Conservation (phyloP, 2,329 filamentous ascomycete genomes). For the Stemphylium beticola region DNA sequence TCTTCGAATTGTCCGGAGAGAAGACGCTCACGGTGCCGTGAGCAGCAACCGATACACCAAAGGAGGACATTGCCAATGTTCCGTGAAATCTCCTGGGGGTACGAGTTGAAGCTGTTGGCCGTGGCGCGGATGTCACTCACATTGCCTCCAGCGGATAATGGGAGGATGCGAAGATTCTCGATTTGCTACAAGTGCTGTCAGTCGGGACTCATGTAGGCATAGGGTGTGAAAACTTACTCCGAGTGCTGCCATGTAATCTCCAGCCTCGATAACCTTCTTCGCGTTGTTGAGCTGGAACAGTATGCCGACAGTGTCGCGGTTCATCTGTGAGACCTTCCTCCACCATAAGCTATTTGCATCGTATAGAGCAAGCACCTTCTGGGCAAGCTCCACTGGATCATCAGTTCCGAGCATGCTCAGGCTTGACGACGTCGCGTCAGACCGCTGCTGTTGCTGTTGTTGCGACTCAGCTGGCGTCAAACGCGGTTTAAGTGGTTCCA, state of each 20-base stretch:
- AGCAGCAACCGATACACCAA: conserved; percentile 90
- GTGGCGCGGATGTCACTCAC: conserved; percentile 78
- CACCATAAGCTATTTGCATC: conserved; percentile 65
- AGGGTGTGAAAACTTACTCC: conserved; percentile 61
- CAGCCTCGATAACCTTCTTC: conserved; percentile 64
- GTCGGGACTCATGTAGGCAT: background rate
- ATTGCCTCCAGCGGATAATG: conserved; percentile 75
- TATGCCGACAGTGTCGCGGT: conserved; percentile 64
- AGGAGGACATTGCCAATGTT: conserved; percentile 91
- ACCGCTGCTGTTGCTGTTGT: conserved; percentile 40
- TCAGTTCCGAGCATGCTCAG: conserved; percentile 72
- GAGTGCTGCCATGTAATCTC: conserved; percentile 66
- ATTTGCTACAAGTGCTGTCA: conserved; percentile 65
- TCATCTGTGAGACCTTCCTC: conserved; percentile 63
- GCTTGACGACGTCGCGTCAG: conserved; percentile 47
- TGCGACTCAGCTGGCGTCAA: conserved; percentile 43
- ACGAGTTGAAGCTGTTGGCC: conserved; percentile 78
- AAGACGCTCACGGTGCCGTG: conserved; percentile 72
- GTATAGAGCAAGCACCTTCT: conserved; percentile 69
- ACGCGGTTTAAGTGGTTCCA: conserved; percentile 81
- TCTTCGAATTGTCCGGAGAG: conserved; percentile 75
- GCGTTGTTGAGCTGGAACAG: conserved; percentile 67
- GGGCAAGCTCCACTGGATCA: conserved; percentile 68
- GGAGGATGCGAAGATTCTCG: conserved; percentile 76
- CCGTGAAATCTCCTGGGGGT: conserved; percentile 81